Percentiles rank a stretch among this genome's conserved stretches.
Evolutionary conservation across 2,329 filamentous ascomycete species (phyloP).

Genomic region (Cladosporium cucumerinum): DNA sequence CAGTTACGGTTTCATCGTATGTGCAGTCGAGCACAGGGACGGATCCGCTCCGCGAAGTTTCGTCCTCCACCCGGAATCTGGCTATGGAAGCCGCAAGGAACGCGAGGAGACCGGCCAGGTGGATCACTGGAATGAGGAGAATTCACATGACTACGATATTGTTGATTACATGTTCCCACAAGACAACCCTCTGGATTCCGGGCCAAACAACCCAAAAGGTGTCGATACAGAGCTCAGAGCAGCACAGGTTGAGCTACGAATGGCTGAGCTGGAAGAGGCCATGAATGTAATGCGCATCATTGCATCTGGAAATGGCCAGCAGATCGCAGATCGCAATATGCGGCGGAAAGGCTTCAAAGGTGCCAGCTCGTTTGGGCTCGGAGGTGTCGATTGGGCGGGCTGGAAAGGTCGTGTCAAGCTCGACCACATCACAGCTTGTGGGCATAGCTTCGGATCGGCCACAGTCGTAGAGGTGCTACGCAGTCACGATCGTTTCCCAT

Average conservation of each 20-base stretch:
- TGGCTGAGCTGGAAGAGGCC: slow-evolving; percentile 63
- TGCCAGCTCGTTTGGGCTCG: slow-evolving; percentile 57
- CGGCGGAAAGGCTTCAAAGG: slow-evolving; percentile 57
- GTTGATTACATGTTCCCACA: slow-evolving; percentile 62
- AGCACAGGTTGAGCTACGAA: slow-evolving; percentile 61
- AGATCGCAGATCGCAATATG: slow-evolving; percentile 52
- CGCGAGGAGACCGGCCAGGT: slow-evolving; percentile 25
- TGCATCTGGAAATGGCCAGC: slow-evolving; percentile 51
- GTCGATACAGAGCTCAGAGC: slow-evolving; percentile 58
- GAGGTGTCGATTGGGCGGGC: slow-evolving; percentile 53
- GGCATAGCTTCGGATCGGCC: slow-evolving; percentile 66
- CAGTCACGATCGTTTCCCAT: slow-evolving; percentile 52
- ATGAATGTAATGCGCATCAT: slow-evolving; percentile 56
- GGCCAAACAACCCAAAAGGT: slow-evolving; percentile 55
- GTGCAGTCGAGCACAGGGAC: slow-evolving; percentile 63
- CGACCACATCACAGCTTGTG: slow-evolving; percentile 58
- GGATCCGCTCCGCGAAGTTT: slow-evolving; percentile 61
- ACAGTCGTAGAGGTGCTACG: slow-evolving; percentile 61
- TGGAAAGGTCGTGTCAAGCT: slow-evolving; percentile 58
- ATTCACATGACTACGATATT: slow-evolving; percentile 27
- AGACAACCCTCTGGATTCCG: slow-evolving; percentile 45
- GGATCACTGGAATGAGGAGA: slow-evolving; percentile 27
- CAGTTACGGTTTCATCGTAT: slow-evolving; percentile 63
- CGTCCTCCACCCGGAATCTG: slow-evolving; percentile 51
- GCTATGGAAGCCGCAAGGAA: slow-evolving; percentile 23